Base-by-base conservation (phyloP, 2,329 filamentous ascomycete genomes). In the Dactylonectria macrodidyma region DNA sequence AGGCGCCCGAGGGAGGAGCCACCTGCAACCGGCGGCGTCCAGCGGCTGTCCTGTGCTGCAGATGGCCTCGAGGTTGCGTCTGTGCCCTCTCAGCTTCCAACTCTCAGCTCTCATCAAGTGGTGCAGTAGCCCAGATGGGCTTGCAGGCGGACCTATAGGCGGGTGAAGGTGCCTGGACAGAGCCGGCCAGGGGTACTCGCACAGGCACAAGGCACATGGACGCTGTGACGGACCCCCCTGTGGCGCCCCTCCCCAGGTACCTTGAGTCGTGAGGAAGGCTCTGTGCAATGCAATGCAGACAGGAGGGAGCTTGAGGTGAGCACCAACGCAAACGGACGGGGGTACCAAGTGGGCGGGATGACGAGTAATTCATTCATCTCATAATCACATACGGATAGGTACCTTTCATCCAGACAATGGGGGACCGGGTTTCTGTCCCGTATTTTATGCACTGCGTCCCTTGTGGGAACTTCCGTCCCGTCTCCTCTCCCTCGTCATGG, bases 21-120 rank as follows among this genome's bases (percentile, higher is more conserved):
- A 50, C 44, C 44, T 56, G 51, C 59, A 50, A 55, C 59, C 46
- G 51, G 48, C 55, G 38, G 34, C 47, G 22, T 50, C 41, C 60
- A 57, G 52, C 44, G 44, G 11, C 30, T 44, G 33, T 24, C 6
- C 38, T 46, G 46, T 47, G 52, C 34, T 47, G 58, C 59, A 8
- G 41, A n/a, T 14, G 41, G 41, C 41, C 16, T n/a, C 16, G 41
- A 44, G 26, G 26, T 4, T 30, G 26, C 7, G 26, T 30, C 26
- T 30, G 26, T 30, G 26, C 26, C 26, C 26, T 30, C 26, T 30
- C 26, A 30, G 26, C 26, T 7, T 19, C 19, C 19, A 19, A 19
- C 26, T 30, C 41, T n/a, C 48, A 24, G 22, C 12, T 19, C 47
- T 50, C 47, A 19, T 3, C 26, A 16, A 11, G 6, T 19, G 24